Conservation (phyloP, 2,329 filamentous ascomycete species). For the Daldinia sp. region DNA sequence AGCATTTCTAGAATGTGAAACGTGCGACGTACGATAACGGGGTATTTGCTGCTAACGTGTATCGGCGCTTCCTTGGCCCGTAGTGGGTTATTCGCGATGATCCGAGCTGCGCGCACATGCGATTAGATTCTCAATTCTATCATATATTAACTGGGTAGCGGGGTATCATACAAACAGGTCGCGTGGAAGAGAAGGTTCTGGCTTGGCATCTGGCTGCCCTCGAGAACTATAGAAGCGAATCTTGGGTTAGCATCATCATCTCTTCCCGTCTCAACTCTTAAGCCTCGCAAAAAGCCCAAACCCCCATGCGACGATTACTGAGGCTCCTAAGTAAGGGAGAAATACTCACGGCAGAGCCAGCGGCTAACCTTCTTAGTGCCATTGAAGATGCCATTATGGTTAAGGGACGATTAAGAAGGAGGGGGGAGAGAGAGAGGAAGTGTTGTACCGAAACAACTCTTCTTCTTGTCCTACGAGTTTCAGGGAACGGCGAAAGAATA, state of each 20-base stretch:
- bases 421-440: constrained; percentile 18
- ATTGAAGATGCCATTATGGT: constrained; percentile 67
- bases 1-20: background rate
- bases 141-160: background rate
- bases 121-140: constrained; percentile 24
- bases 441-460: constrained; percentile 34
- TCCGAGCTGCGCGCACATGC: constrained; percentile 67
- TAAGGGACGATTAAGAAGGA: constrained; percentile 29
- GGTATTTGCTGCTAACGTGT: constrained; percentile 88
- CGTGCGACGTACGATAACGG: constrained; percentile 78
- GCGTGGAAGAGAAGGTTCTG: constrained; percentile 87
- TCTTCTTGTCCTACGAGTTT: constrained; percentile 47
- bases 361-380: constrained; percentile 68
- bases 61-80: constrained; percentile 93
- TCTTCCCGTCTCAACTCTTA: too few relatives aligned
- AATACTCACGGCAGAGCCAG: constrained; percentile 63
- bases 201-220: constrained; percentile 69
- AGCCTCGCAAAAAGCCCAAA: background rate
- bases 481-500: constrained; percentile 23
- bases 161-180: constrained; percentile 71
- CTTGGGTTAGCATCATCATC: constrained; percentile 22
- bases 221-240: constrained; percentile 61
- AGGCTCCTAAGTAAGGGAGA: constrained; percentile 28
- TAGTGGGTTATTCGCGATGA: constrained; percentile 85
- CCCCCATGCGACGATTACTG: constrained; percentile 11